phyloP scores from a whole-genome alignment of 2,329 filamentous ascomycete species.

The Zalaria sp. region DNA sequence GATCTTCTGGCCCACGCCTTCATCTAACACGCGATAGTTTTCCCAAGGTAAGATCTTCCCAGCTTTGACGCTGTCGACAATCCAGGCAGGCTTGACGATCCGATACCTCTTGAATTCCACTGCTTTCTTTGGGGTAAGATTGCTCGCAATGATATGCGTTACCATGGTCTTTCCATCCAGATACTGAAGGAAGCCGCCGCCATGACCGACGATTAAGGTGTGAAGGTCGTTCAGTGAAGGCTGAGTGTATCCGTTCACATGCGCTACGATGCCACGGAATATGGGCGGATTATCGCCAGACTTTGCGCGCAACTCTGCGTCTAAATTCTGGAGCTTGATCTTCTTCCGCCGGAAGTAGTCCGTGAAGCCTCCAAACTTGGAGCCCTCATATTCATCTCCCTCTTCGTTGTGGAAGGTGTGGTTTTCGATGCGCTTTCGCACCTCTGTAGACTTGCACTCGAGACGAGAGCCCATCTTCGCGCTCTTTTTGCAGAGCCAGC shows the following conservation, averaged over 20 bases:
- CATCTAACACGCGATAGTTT: constrained; percentile 69
- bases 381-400: constrained; percentile 82
- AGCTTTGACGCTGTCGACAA: constrained; percentile 74
- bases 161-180: constrained; percentile 87
- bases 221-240: constrained; percentile 84
- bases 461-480: constrained; percentile 45
- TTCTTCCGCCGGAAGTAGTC: constrained; percentile 96
- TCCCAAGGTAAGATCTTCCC: constrained; percentile 77
- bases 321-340: constrained; percentile 90
- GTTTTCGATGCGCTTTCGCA: constrained; percentile 49
- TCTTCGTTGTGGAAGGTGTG: constrained; percentile 67
- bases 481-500: too few relatives aligned
- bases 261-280: constrained; percentile 79
- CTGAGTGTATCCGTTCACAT: constrained; percentile 93
- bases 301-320: constrained; percentile 61
- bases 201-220: constrained; percentile 74
- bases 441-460: constrained; percentile 42
- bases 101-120: constrained; percentile 79
- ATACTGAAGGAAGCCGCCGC: constrained; percentile 91
- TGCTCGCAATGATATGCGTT: constrained; percentile 89
- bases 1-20: constrained; percentile 69
- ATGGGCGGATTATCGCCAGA: constrained; percentile 62
- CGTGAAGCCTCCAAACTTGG: constrained; percentile 73
- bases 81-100: constrained; percentile 89
- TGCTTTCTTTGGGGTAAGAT: constrained; percentile 80